phyloP scores from a whole-genome alignment of 352 stramenopile species.

The Pythium folliculosum region DNA sequence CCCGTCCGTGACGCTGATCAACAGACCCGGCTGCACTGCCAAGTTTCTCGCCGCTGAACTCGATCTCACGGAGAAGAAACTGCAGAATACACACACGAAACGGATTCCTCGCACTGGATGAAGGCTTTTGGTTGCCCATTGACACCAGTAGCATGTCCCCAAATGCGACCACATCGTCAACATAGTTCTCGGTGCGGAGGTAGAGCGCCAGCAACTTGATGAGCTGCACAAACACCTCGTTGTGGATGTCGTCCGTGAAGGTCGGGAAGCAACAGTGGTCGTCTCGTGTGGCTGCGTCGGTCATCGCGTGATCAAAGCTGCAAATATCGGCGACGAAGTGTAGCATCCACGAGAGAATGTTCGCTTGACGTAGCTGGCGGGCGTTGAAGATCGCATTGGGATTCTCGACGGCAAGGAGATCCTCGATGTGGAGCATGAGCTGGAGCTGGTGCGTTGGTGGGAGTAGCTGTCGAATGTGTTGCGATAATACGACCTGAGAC shows the following conservation, averaged over 20 bases:
- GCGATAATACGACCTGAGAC: constrained; percentile 53
- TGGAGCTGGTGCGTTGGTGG: constrained; percentile 49
- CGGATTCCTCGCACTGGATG: constrained; percentile 8
- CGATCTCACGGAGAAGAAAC: constrained; percentile 28
- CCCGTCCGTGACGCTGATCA: not conserved
- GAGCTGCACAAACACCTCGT: constrained; percentile 51
- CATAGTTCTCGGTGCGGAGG: constrained; percentile 59
- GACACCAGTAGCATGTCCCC: constrained; percentile 55
- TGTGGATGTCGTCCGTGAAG: constrained; percentile 40
- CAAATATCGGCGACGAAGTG: constrained; percentile 57
- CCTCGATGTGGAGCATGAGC: constrained; percentile 47
- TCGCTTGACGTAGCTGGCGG: constrained; percentile 56
- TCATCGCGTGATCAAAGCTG: constrained; percentile 39
- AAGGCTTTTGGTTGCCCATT: constrained; percentile 26
- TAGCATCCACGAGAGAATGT: constrained; percentile 59
- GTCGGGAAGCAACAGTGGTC: constrained; percentile 56
- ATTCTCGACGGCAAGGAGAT: constrained; percentile 51
- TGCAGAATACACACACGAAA: constrained; percentile 29
- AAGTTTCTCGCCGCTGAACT: constrained; percentile 1
- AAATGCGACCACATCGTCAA: constrained; percentile 50
- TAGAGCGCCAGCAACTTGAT: constrained; percentile 46
- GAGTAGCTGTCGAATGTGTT: constrained; percentile 44
- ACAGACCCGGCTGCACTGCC: not conserved
- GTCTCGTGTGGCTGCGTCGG: constrained; percentile 33
- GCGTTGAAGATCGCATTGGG: constrained; percentile 81